A percentile compares a stretch with the other conserved stretches of the same genome.
These are phyloP conservation scores for Pyrenophora teres DNA, from an alignment of 2,329 filamentous ascomycete species.

Conservation along the genomic window DNA sequence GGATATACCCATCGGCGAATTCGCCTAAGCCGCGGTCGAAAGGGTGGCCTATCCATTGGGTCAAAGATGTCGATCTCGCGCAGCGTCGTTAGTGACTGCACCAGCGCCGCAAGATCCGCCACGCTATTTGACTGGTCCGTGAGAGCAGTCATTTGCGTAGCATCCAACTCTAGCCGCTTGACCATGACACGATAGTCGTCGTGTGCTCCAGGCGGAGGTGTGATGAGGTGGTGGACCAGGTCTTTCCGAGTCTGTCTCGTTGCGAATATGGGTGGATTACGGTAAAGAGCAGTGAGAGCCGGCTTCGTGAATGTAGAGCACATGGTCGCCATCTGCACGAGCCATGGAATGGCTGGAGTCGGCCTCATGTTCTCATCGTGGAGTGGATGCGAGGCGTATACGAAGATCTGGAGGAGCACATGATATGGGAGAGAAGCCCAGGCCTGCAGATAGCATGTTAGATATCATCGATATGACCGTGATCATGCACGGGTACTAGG, in stretches of 20 bases:
- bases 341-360: slow-evolving; percentile 60
- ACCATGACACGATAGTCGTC: slow-evolving; percentile 73
- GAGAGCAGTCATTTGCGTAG: slow-evolving; percentile 61
- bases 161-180: slow-evolving; percentile 70
- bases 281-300: slow-evolving; percentile 73
- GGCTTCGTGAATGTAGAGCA: slow-evolving; percentile 71
- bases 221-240: slow-evolving; percentile 61
- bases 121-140: slow-evolving; percentile 59
- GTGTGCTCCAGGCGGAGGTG: slow-evolving; percentile 43
- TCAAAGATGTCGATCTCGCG: slow-evolving; percentile 74
- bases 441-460: slow-evolving; percentile 29
- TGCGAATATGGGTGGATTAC: slow-evolving; percentile 66
- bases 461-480: background rate
- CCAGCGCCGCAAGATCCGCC: slow-evolving; percentile 62
- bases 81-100: slow-evolving; percentile 69
- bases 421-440: slow-evolving; percentile 64
- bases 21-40: slow-evolving; percentile 60
- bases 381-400: slow-evolving; percentile 66
- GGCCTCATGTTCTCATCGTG: slow-evolving; percentile 54
- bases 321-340: slow-evolving; percentile 65
- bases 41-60: slow-evolving; percentile 69
- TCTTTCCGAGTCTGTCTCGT: slow-evolving; percentile 52
- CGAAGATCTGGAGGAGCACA: slow-evolving; percentile 71
- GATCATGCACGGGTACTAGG: too few relatives aligned
- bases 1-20: slow-evolving; percentile 70